A percentile compares a stretch with the other conserved stretches of the same genome.
Evolutionary conservation across 1,284 basidiomycete genomes (phyloP).

Genomic region (Ceratobasidium sp.): DNA sequence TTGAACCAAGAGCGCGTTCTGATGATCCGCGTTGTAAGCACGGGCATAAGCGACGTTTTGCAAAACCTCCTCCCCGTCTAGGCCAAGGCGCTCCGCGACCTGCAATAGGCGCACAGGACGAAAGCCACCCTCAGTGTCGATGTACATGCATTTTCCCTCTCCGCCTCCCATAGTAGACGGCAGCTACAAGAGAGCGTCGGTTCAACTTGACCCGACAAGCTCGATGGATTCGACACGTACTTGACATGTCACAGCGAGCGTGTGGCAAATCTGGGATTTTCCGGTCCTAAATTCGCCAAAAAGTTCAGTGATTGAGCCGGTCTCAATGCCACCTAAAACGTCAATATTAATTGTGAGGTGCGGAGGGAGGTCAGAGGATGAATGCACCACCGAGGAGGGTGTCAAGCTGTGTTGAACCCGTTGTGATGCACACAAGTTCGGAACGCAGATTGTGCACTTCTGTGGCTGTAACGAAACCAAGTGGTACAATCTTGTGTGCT

Average conservation of each 20-base stretch:
- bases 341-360: neutral
- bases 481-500: slow-evolving; percentile 96
- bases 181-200: slow-evolving; percentile 59
- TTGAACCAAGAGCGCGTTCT: slow-evolving; percentile 87
- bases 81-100: slow-evolving; percentile 93
- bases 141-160: slow-evolving; percentile 98
- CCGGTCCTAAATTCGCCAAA: slow-evolving; percentile 99
- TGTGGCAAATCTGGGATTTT: slow-evolving; percentile 98
- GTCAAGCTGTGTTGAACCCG: slow-evolving; percentile 96
- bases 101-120: slow-evolving; percentile 94
- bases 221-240: slow-evolving; percentile 50
- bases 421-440: slow-evolving; percentile 97
- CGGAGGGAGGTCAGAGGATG: neutral
- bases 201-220: neutral
- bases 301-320: slow-evolving; percentile 97
- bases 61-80: slow-evolving; percentile 96
- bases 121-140: slow-evolving; percentile 99
- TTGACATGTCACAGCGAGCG: slow-evolving; percentile 97
- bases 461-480: slow-evolving; percentile 98
- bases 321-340: slow-evolving; percentile 89
- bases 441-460: slow-evolving; percentile 95
- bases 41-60: slow-evolving; percentile 99
- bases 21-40: slow-evolving; percentile 99
- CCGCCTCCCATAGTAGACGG: slow-evolving; percentile 98
- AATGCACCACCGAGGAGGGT: slow-evolving; percentile 89